phyloP scores from a whole-genome alignment of 2,329 filamentous ascomycete genomes.

The Pestalotiopsis fici region DNA sequence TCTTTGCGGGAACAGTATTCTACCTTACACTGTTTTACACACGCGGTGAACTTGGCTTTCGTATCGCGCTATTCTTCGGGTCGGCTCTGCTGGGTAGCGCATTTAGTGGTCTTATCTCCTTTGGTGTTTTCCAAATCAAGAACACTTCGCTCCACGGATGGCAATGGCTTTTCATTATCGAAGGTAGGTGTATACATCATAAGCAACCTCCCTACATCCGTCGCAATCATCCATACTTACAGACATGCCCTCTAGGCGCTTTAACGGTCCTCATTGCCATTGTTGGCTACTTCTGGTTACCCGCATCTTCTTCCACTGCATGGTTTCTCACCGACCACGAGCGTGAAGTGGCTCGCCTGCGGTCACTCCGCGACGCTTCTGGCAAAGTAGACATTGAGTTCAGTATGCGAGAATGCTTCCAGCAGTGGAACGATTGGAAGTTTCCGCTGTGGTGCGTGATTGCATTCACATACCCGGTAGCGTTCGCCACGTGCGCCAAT shows the following conservation, averaged over 20 bases:
- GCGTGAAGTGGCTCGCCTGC: constrained; percentile 37
- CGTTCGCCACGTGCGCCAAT: constrained; percentile 40
- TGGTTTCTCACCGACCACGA: constrained; percentile 46
- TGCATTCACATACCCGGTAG: constrained; percentile 47
- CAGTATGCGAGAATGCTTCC: constrained; percentile 39
- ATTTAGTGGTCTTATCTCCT: constrained; percentile 24
- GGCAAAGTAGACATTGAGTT: constrained; percentile 36
- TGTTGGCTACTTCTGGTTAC: constrained; percentile 22
- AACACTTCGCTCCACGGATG: neutral
- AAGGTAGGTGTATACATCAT: constrained; percentile 13
- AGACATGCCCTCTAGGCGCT: neutral
- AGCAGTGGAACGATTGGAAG: constrained; percentile 41
- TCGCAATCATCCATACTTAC: neutral
- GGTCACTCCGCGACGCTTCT: constrained; percentile 47
- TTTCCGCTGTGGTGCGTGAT: constrained; percentile 41
- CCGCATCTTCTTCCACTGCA: constrained; percentile 42
- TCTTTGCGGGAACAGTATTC: constrained; percentile 55
- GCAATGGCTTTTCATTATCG: constrained; percentile 24
- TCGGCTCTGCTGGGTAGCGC: constrained; percentile 19
- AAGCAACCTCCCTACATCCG: neutral
- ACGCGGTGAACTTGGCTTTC: constrained; percentile 19
- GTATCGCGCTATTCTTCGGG: constrained; percentile 13
- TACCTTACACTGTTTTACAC: constrained; percentile 34
- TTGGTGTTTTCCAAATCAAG: constrained; percentile 21
- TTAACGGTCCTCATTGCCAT: neutral